These are phyloP conservation scores for Lonicera japonica DNA, from an alignment of 129 eudicot genomes.

Conservation along the genomic window DNA sequence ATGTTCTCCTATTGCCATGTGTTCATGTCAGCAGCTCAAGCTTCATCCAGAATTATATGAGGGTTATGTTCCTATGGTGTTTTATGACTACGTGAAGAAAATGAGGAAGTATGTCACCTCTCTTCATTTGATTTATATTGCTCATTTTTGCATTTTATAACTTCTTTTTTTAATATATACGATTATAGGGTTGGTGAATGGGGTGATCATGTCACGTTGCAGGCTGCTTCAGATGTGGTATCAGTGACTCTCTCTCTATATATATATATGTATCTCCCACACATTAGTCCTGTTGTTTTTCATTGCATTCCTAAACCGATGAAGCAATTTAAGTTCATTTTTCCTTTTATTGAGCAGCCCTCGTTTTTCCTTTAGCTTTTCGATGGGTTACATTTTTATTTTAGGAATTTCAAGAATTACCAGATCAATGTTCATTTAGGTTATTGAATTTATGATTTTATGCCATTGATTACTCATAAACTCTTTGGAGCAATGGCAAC, in stretches of 20 bases:
- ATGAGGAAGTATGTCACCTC: slow-evolving; percentile 47
- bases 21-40: slow-evolving; percentile 50
- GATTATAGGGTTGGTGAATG: slow-evolving; percentile 66
- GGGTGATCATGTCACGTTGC: slow-evolving; percentile 87
- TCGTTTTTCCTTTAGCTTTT: background rate
- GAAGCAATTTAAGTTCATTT: background rate
- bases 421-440: too few relatives aligned
- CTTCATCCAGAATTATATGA: slow-evolving; percentile 52
- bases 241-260: slow-evolving; percentile 5
- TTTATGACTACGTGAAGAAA: slow-evolving; percentile 55
- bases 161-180: background rate
- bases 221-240: slow-evolving; percentile 86
- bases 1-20: slow-evolving; percentile 2
- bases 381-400: background rate
- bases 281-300: background rate
- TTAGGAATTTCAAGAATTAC: too few relatives aligned
- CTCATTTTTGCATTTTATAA: background rate
- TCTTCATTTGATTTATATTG: background rate
- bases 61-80: slow-evolving; percentile 80
- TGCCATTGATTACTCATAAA: too few relatives aligned
- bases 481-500: too few relatives aligned
- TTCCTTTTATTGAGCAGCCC: background rate
- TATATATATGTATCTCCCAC: too few relatives aligned
- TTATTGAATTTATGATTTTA: too few relatives aligned
- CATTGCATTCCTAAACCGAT: background rate